Evolutionary conservation across 2,329 filamentous ascomycete genomes (phyloP).

Genomic region (Fonsecaea monophora): DNA sequence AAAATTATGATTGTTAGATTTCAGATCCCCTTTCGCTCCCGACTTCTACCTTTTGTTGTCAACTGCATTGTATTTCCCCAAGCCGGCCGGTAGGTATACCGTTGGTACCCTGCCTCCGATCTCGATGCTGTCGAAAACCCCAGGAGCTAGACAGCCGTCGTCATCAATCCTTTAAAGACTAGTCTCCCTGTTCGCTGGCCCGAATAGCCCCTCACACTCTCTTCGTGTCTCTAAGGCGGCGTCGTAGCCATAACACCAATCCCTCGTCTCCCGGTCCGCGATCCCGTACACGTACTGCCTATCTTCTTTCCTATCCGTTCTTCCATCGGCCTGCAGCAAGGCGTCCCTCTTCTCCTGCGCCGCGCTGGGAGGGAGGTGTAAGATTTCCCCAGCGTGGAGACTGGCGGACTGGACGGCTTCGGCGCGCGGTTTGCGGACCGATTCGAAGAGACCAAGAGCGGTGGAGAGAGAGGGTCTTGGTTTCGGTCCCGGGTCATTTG

Average conservation of each 20-base stretch:
- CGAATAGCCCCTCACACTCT: neutral
- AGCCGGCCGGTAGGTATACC: neutral
- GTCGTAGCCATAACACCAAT: conserved; percentile 12
- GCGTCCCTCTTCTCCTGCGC: conserved; percentile 4
- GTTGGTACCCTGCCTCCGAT: neutral
- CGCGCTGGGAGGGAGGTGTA: neutral
- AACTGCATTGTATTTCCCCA: neutral
- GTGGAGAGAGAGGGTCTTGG: neutral
- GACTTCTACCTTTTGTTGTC: too few species aligned
- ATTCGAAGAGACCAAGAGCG: conserved; percentile 1
- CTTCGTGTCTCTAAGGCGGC: neutral
- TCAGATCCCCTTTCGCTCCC: neutral
- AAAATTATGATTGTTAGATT: neutral
- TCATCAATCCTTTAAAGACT: neutral
- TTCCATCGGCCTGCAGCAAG: neutral
- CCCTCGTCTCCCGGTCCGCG: conserved; percentile 3
- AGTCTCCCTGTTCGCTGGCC: neutral
- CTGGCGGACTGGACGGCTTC: conserved; percentile 7
- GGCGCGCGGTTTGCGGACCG: conserved; percentile 2
- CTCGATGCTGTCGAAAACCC: neutral
- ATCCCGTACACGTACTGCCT: conserved; percentile 4
- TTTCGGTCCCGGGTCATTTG: neutral
- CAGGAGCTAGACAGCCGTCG: neutral
- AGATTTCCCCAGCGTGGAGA: neutral
- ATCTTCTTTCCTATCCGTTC: neutral